phyloP scores from a whole-genome alignment of 768 basidiomycete species.

The Boletus rubescentipes region DNA sequence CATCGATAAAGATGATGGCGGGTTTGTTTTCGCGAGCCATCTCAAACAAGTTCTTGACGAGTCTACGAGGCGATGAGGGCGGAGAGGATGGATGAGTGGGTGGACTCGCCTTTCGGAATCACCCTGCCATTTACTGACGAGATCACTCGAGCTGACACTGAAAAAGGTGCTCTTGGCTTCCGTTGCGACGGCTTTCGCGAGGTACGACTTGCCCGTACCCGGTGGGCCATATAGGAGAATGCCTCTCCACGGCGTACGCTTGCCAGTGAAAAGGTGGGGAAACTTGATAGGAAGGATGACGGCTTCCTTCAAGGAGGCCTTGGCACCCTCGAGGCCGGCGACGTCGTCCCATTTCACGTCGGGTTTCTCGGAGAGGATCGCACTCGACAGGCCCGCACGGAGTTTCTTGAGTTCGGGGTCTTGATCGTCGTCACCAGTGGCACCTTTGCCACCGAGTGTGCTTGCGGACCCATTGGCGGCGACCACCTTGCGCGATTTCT shows the following conservation, averaged over 20 bases:
- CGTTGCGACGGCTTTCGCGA: conserved; percentile 98
- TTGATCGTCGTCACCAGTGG: conserved; percentile 60
- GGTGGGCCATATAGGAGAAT: conserved; percentile 97
- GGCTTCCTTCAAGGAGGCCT: conserved; percentile 95
- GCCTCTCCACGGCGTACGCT: conserved; percentile 96
- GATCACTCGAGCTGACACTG: conserved; percentile 89
- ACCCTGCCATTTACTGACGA: conserved; percentile 99
- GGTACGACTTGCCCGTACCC: conserved; percentile 94
- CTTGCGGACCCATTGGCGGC: conserved; percentile 48
- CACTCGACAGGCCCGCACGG: conserved; percentile 82
- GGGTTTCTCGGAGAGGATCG: conserved; percentile 91
- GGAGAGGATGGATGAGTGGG: not conserved
- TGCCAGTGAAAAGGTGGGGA: conserved; percentile 97
- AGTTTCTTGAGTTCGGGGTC: conserved; percentile 97
- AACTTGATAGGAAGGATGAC: conserved; percentile 99
- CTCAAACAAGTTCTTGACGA: conserved; percentile 94
- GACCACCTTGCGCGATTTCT: conserved; percentile 43
- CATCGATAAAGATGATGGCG: conserved; percentile 98
- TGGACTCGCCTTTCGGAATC: conserved; percentile 86
- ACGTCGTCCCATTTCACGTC: conserved; percentile 99
- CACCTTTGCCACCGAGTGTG: conserved; percentile 44
- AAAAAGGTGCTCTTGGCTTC: conserved; percentile 99
- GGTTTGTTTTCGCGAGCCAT: conserved; percentile 97
- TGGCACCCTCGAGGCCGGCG: conserved; percentile 92
- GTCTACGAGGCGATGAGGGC: conserved; percentile 43